A percentile compares a stretch with the other conserved stretches of the same genome.
Evolutionary conservation across 2,329 filamentous ascomycete genomes (phyloP).

Genomic region (Apiospora arundinis): DNA sequence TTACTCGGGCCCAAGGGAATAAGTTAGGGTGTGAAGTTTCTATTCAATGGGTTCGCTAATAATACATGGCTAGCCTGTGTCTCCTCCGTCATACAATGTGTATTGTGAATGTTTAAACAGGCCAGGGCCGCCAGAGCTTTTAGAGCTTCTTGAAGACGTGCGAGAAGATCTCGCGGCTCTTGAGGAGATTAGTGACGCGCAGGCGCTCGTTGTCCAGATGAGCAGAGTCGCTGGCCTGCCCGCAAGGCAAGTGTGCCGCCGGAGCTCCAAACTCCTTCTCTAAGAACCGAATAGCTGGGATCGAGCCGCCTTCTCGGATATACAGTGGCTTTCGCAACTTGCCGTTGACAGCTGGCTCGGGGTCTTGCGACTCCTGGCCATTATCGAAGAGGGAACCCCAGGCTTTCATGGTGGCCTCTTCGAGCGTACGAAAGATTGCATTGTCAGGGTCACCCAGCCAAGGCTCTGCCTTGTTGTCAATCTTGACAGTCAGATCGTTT

Average conservation of each 20-base stretch:
- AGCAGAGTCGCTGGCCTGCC: conserved; percentile 90
- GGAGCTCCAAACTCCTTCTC: conserved; percentile 94
- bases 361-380: not conserved
- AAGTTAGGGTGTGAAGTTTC: no score
- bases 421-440: conserved; percentile 87
- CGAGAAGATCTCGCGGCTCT: conserved; percentile 90
- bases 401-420: conserved; percentile 81
- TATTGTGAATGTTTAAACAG: not conserved
- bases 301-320: conserved; percentile 94
- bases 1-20: not conserved
- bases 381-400: conserved; percentile 69
- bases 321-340: conserved; percentile 75
- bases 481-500: conserved; percentile 80
- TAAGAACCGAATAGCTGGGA: conserved; percentile 90
- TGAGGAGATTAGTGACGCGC: conserved; percentile 84
- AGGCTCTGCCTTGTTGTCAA: conserved; percentile 93
- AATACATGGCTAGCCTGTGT: no score
- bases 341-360: conserved; percentile 23
- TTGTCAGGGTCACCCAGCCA: conserved; percentile 95
- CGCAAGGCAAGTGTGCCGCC: conserved; percentile 91
- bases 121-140: conserved; percentile 15
- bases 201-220: conserved; percentile 97
- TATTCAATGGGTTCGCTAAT: no score
- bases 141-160: conserved; percentile 78
- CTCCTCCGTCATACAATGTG: not conserved